phyloP scores from a whole-genome alignment of 2,329 filamentous ascomycete genomes.

The Xylaria sp. region DNA sequence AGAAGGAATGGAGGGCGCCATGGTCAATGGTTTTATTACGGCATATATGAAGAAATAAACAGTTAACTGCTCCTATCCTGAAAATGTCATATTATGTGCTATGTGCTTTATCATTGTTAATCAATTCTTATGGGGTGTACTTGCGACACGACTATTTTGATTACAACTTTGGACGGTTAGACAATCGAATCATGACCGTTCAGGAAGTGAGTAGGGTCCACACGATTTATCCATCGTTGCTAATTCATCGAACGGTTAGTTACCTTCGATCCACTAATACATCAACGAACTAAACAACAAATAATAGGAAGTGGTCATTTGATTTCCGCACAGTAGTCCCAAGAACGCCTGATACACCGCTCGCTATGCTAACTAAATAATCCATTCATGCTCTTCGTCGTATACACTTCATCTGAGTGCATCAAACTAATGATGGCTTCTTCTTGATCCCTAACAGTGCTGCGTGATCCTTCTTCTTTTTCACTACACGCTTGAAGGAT shows the following conservation, averaged over 20 bases:
- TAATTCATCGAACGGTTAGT: too few relatives aligned
- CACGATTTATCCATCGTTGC: too few relatives aligned
- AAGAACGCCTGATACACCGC: conserved; percentile 18
- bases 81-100: not conserved
- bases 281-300: too few relatives aligned
- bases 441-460: conserved; percentile 87
- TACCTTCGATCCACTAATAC: not conserved
- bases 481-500: conserved; percentile 78
- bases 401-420: not conserved
- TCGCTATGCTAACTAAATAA: conserved; percentile 29
- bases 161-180: not conserved
- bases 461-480: conserved; percentile 86
- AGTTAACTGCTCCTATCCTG: not conserved
- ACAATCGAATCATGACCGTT: too few relatives aligned
- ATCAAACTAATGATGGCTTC: conserved; percentile 69
- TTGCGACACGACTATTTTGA: not conserved
- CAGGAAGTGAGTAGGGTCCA: too few relatives aligned
- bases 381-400: not conserved
- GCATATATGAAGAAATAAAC: not conserved
- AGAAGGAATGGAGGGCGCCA: not conserved
- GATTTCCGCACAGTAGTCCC: not conserved
- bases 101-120: not conserved
- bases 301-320: not conserved
- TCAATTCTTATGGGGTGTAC: not conserved
- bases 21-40: not conserved